These are phyloP conservation scores for Sedum album DNA, from an alignment of 164 flowering plant species.

Conservation along the genomic window DNA sequence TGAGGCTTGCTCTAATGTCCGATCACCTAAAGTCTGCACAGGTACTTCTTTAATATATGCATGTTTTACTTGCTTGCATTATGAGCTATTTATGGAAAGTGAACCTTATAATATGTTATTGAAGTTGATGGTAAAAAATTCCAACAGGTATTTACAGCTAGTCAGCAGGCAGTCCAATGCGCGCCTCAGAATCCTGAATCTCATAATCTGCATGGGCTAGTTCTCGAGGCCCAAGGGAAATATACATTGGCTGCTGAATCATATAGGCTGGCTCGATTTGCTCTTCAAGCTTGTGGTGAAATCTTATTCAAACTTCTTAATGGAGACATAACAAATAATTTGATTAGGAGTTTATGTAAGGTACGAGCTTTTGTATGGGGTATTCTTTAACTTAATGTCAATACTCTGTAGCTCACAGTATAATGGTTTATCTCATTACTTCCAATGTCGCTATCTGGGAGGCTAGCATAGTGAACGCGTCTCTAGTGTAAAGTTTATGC, in stretches of 20 bases:
- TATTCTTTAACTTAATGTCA: background rate
- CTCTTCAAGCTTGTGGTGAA: slow-evolving; percentile 25
- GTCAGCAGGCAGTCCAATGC: slow-evolving; percentile 74
- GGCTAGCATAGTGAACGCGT: too few relatives aligned
- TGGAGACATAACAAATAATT: slow-evolving; percentile 54
- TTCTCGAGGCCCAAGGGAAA: slow-evolving; percentile 30
- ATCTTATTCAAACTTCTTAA: slow-evolving; percentile 23
- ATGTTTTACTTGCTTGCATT: background rate
- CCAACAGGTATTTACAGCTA: slow-evolving; percentile 72
- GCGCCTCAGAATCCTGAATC: slow-evolving; percentile 78
- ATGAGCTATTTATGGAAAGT: background rate
- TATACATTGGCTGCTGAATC: slow-evolving; percentile 49
- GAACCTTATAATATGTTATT: background rate
- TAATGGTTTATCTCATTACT: background rate
- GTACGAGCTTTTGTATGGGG: slow-evolving; percentile 24
- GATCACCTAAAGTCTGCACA: slow-evolving; percentile 60
- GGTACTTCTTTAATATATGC: slow-evolving; percentile 28
- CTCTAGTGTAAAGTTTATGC: background rate
- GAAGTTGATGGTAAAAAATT: background rate
- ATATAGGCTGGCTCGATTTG: slow-evolving; percentile 57
- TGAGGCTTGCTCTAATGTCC: slow-evolving; percentile 59
- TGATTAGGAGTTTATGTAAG: slow-evolving; percentile 69
- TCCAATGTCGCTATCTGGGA: too few relatives aligned
- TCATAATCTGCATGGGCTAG: slow-evolving; percentile 75
- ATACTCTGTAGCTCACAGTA: background rate